Base-by-base conservation (phyloP, 352 stramenopile species). In the Pythium brassicae region DNA sequence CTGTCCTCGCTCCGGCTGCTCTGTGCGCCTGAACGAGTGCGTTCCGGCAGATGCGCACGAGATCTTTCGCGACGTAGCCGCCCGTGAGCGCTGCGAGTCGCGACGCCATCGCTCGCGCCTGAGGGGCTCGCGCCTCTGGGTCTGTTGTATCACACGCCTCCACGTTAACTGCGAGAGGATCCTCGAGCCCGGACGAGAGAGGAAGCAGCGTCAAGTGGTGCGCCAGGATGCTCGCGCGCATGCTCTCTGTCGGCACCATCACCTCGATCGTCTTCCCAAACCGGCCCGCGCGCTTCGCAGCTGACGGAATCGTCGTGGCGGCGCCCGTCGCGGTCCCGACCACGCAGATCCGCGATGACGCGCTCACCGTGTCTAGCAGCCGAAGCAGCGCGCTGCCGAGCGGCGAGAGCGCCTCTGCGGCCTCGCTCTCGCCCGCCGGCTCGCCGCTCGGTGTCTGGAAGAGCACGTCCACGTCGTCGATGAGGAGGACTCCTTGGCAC, bases 1-100 rank as follows among this genome's bases (percentile, higher is more conserved):
- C 40, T 48, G 0, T 35, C 20, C 37, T n/a, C 50, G 49, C 17
- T 22, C 37, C 14, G 2, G 12, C n/a, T 17, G 48, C 29, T 51
- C 60, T 57, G 37, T 74, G 62, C 1, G 73, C 72, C 54, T 70
- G 62, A 10, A 83, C 66, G 46, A 71, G 64, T 8, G 78, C 78
- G 49, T 86, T 77, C 53, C 81, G 69, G 43, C 78, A 89, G 43
- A 94, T 86, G 1, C 82, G 69, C 19, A 85, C 70, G 4, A 94
- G 55, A 44, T 92, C 83, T 56, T 89, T 90, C 8, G 79, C 78
- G 27, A 94, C 76, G 48, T 89, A 94, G 6, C 83, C 83, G 35
- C 79, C 83, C 19, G 81, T 94, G 14, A 87, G 47, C 1, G 56
- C 51, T 7, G 81, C 78, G 14, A 92, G 29, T n/a, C 78, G 70